These are phyloP conservation scores for Candida mattraensis DNA, from an alignment of 805 yeast genomes.

Conservation along the genomic window DNA sequence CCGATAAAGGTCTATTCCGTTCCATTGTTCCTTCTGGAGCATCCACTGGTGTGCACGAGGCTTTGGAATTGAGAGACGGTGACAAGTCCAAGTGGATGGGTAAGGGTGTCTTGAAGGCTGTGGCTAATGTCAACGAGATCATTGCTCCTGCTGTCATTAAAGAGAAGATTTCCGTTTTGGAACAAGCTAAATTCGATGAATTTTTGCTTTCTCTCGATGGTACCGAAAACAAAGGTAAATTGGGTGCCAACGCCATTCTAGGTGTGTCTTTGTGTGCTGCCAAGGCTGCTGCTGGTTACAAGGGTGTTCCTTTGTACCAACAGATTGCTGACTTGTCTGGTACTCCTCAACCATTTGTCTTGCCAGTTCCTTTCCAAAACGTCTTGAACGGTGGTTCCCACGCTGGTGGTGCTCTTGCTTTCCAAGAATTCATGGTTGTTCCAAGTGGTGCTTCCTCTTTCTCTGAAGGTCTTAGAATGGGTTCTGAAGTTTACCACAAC, in stretches of 20 bases:
- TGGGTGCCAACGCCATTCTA: slow-evolving; percentile 97
- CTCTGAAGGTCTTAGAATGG: slow-evolving; percentile 95
- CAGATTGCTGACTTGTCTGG: slow-evolving; percentile 83
- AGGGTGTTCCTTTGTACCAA: slow-evolving; percentile 88
- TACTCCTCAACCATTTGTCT: slow-evolving; percentile 79
- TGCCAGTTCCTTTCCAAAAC: slow-evolving; percentile 99
- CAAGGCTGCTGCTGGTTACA: slow-evolving; percentile 97
- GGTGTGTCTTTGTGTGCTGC: slow-evolving; percentile 98
- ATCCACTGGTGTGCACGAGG: slow-evolving; percentile 98
- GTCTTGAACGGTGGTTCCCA: slow-evolving; percentile 99
- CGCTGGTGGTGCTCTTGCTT: slow-evolving; percentile 99
- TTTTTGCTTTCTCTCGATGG: slow-evolving; percentile 89
- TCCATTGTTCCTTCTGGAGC: slow-evolving; percentile 99
- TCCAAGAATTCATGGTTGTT: slow-evolving; percentile 99
- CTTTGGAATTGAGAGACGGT: slow-evolving; percentile 96
- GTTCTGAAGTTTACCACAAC: slow-evolving; percentile 97
- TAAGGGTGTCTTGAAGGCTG: slow-evolving; percentile 98
- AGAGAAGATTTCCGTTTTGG: slow-evolving; percentile 77
- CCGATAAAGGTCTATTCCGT: slow-evolving; percentile 92
- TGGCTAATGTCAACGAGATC: slow-evolving; percentile 89
- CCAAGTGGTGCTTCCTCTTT: slow-evolving; percentile 89
- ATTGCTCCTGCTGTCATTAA: slow-evolving; percentile 92
- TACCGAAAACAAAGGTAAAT: slow-evolving; percentile 94
- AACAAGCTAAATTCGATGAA: slow-evolving; percentile 85
- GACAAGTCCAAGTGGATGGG: slow-evolving; percentile 98